Percentiles rank a stretch among this genome's conserved stretches.
These are phyloP conservation scores for Parastagonospora nodorum DNA, from an alignment of 2,329 filamentous ascomycete genomes.

Conservation along the genomic window DNA sequence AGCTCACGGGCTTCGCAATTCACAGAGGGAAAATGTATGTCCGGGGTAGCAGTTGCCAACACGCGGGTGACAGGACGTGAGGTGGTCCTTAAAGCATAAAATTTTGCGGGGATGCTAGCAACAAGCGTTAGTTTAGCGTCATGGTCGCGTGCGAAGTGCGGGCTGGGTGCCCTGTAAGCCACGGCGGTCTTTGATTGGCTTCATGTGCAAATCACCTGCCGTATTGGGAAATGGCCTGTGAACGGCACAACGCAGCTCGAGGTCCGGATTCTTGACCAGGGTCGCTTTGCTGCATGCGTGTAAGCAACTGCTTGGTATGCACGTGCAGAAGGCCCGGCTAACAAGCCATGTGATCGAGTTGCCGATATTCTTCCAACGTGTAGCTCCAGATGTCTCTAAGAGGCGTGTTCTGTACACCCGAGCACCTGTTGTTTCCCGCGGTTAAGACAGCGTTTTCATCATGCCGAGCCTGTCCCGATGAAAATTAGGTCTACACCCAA, in stretches of 20 bases:
- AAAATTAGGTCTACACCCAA: too few species aligned
- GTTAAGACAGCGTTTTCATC: too few species aligned
- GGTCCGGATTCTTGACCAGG: neutral
- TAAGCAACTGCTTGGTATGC: neutral
- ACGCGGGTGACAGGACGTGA: conserved; percentile 20
- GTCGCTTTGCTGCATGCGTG: neutral
- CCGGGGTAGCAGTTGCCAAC: conserved; percentile 19
- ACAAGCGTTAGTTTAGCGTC: conserved; percentile 18
- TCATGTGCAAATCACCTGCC: conserved; percentile 14
- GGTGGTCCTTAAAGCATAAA: conserved; percentile 26
- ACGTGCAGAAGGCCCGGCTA: neutral
- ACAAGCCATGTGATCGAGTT: too few species aligned
- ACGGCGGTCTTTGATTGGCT: conserved; percentile 15
- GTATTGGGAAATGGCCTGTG: conserved; percentile 4
- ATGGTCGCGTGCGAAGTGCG: conserved; percentile 24
- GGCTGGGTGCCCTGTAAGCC: conserved; percentile 9
- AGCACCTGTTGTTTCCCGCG: too few species aligned
- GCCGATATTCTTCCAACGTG: too few species aligned
- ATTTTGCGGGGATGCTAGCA: conserved; percentile 23
- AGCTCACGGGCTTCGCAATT: conserved; percentile 1
- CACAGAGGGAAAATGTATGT: conserved; percentile 5
- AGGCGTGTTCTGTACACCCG: too few species aligned
- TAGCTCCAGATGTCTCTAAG: neutral
- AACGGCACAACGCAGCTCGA: neutral
- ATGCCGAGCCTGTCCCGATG: too few species aligned